These are phyloP conservation scores for Sclerotinia nivalis DNA, from an alignment of 2,329 filamentous ascomycete genomes.

Conservation along the genomic window DNA sequence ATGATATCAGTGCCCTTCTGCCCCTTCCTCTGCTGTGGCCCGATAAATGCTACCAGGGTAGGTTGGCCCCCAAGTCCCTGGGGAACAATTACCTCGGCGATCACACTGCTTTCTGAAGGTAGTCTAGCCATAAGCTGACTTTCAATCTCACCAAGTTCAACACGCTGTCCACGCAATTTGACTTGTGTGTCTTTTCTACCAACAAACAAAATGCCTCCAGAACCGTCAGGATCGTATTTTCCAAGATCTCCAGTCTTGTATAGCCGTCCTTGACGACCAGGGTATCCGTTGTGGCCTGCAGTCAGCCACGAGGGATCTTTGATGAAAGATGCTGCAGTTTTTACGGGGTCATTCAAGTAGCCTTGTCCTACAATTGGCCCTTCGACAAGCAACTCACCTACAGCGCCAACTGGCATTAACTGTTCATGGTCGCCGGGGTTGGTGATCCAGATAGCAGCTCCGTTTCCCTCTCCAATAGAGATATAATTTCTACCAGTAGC, in stretches of 20 bases:
- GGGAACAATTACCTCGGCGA: conserved; percentile 42
- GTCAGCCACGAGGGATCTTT: conserved; percentile 52
- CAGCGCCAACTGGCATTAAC: conserved; percentile 34
- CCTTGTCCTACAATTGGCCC: conserved; percentile 63
- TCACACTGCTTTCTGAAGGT: conserved; percentile 39
- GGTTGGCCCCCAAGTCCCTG: conserved; percentile 38
- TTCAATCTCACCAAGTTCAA: conserved; percentile 59
- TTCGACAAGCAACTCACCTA: conserved; percentile 39
- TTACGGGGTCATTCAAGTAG: conserved; percentile 59
- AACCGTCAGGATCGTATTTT: conserved; percentile 52
- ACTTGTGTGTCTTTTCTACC: conserved; percentile 68
- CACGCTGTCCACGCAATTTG: conserved; percentile 65
- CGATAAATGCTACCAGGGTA: conserved; percentile 27
- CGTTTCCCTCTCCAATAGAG: conserved; percentile 30
- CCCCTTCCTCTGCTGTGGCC: not conserved
- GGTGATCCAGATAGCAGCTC: conserved; percentile 44
- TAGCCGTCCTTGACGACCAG: conserved; percentile 48
- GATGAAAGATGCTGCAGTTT: conserved; percentile 60
- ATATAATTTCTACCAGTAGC: conserved; percentile 26
- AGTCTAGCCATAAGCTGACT: conserved; percentile 45
- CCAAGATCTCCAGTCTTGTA: conserved; percentile 64
- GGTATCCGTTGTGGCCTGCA: not conserved
- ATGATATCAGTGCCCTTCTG: conserved; percentile 11
- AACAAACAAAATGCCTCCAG: conserved; percentile 52
- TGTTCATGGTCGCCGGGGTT: conserved; percentile 29